A percentile compares a stretch with the other conserved stretches of the same genome.
Conservation (phyloP, 139 green algal genomes). For the Tetradesmus obliquus region DNA sequence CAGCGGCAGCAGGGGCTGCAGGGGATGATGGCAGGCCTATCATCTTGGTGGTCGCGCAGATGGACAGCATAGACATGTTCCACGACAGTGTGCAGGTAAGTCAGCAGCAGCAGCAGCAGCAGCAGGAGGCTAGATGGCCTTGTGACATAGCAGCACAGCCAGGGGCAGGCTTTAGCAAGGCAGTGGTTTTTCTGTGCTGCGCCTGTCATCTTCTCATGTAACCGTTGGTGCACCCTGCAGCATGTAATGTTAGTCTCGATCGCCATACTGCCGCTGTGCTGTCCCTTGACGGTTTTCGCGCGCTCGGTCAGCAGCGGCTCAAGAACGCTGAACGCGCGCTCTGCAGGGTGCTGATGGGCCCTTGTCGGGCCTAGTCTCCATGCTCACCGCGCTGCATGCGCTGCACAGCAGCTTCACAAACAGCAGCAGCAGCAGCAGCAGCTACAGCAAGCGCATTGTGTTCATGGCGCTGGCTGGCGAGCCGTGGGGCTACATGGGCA, state of each 20-base stretch:
- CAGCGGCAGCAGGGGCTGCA: neutral
- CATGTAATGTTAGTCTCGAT: no score
- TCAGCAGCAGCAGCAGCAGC: neutral
- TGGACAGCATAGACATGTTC: conserved; percentile 72
- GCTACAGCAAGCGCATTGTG: conserved; percentile 64
- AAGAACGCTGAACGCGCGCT: neutral
- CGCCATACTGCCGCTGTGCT: no score
- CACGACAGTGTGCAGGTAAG: conserved; percentile 63
- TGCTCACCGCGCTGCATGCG: conserved; percentile 71
- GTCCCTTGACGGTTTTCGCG: no score
- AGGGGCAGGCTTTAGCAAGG: neutral
- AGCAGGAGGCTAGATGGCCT: neutral
- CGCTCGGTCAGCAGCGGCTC: no score
- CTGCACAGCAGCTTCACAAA: conserved; percentile 46
- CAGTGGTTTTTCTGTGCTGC: no score
- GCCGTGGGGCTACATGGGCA: conserved; percentile 81
- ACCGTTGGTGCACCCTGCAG: no score
- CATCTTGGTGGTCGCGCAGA: conserved; percentile 67
- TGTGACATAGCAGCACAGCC: neutral
- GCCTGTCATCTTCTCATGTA: neutral
- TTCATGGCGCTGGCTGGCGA: conserved; percentile 81
- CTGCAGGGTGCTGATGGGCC: conserved; percentile 70
- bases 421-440: neutral
- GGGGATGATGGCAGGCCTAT: conserved; percentile 2
- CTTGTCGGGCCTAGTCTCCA: conserved; percentile 77